Evolutionary conservation across 371 early-diverging fungal genomes (phyloP), one percentile per base, ranked within the genome.

Genomic region (Mortierella sp.): DNA sequence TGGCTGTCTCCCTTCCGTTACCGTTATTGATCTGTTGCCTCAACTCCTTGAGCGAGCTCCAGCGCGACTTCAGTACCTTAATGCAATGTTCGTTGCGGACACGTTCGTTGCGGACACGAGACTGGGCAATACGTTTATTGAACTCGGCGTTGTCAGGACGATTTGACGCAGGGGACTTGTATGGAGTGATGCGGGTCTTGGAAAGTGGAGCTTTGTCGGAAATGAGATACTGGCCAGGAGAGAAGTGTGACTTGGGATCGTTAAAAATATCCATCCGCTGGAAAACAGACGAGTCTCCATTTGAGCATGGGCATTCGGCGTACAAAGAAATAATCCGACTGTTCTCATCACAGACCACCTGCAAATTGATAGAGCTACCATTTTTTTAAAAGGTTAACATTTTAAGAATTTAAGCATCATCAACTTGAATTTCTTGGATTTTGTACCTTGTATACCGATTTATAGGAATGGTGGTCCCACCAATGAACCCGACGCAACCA

Each of bases 71-170:
- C 2, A 71, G 65, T 3, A 71, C 42, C 7, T 54, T 60, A 15
- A 71, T 64, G 31, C 71, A 71, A 23, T 64, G 71, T 12, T 57
- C 62, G 23, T 34, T 66, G 26, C 61, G 58, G 23, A 64, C 66
- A 4, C 28, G 61, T 6, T 6, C 6, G 12, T 45, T 45, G 45
- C 17, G 17, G 12, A 45, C 8, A 45, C 45, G n/a, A 45, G 35
- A 35, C 35, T 35, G 9, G 9, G 9, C 35, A 35, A 35, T n/a
- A n/a, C n/a, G n/a, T n/a, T n/a, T n/a, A n/a, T 72, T 66, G 62
- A 71, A 72, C 45, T 34, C 61, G 9, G 51, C n/a, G 23, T 61
- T 72, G 6, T 72, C 66, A 15, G 28, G 29, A 6, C 8, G 19
- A n/a, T 72, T 29, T 31, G 61, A 66, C n/a, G 43, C 49, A 26